Evolutionary conservation across 306 rosid genomes (phyloP).

Genomic region (Casuarina cunninghamiana): DNA sequence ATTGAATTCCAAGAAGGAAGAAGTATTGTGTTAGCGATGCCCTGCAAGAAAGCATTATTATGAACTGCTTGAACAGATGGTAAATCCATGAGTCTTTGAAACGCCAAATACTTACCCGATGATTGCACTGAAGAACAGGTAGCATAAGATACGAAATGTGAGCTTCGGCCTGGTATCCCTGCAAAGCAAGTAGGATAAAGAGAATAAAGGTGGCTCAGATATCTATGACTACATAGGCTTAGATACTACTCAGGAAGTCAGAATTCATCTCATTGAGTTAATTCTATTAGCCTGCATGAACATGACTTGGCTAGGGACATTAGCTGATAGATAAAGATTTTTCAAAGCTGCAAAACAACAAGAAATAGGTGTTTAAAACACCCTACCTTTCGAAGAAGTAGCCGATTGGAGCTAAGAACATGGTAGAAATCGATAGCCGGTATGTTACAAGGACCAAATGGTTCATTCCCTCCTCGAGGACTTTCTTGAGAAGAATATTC

Average conservation of each 20-base stretch:
- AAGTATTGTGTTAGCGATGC: constrained; percentile 80
- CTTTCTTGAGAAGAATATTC: constrained; percentile 84
- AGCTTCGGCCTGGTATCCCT: constrained; percentile 65
- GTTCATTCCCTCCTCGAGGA: constrained; percentile 79
- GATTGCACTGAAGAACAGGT: constrained; percentile 81
- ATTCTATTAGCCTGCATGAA: constrained; percentile 14
- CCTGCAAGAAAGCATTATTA: constrained; percentile 39
- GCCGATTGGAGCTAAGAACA: constrained; percentile 73
- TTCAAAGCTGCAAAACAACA: constrained; percentile 1
- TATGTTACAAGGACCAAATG: constrained; percentile 88
- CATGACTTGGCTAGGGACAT: constrained; percentile 7
- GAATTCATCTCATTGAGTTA: neutral
- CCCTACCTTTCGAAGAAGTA: constrained; percentile 75
- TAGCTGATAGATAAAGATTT: constrained; percentile 10
- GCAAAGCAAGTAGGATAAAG: constrained; percentile 28
- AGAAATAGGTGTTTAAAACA: neutral
- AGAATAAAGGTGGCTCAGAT: constrained; percentile 8
- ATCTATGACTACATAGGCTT: constrained; percentile 11
- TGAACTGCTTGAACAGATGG: neutral
- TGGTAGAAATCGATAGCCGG: constrained; percentile 63
- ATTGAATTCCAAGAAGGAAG: constrained; percentile 82
- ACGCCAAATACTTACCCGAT: constrained; percentile 49
- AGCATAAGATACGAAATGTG: constrained; percentile 61
- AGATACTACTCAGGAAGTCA: constrained; percentile 12
- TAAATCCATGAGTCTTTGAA: neutral